These are phyloP conservation scores for Mycena vulgaris DNA, from an alignment of 768 basidiomycete genomes.

Conservation along the genomic window DNA sequence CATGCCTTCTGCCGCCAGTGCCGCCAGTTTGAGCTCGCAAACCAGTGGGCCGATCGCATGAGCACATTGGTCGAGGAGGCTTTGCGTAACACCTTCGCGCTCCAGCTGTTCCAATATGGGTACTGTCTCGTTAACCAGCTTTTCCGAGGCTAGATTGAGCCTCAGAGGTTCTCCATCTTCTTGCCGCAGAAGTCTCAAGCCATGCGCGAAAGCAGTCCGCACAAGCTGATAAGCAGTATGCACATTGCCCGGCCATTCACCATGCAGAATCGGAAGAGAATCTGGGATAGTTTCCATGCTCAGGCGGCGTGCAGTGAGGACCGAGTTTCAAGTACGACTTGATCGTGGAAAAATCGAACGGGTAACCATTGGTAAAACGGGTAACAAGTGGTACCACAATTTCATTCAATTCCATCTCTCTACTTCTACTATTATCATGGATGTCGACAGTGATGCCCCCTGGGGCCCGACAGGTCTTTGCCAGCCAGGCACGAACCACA, in stretches of 20 bases:
- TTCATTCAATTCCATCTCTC: background rate
- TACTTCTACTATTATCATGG: background rate
- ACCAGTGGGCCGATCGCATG: constrained; percentile 21
- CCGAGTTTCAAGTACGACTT: no score
- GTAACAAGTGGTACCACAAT: background rate
- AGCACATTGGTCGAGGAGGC: constrained; percentile 24
- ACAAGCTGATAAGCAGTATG: constrained; percentile 30
- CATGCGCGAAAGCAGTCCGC: constrained; percentile 23
- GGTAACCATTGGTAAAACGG: background rate
- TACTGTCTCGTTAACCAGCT: constrained; percentile 22
- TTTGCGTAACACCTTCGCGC: background rate
- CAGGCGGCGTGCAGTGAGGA: no score
- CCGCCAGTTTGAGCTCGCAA: constrained; percentile 16
- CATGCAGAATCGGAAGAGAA: constrained; percentile 33
- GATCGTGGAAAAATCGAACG: no score
- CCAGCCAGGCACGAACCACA: background rate
- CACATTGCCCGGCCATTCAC: constrained; percentile 33
- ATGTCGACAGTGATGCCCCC: background rate
- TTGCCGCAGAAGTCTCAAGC: constrained; percentile 9
- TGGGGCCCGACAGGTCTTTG: background rate
- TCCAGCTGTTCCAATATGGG: constrained; percentile 35
- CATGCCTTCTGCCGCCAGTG: constrained; percentile 13
- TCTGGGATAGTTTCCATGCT: background rate
- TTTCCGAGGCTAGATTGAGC: constrained; percentile 38
- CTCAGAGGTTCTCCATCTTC: constrained; percentile 34